phyloP scores from a whole-genome alignment of 2,329 filamentous ascomycete species.

The Aureobasidium sp. region DNA sequence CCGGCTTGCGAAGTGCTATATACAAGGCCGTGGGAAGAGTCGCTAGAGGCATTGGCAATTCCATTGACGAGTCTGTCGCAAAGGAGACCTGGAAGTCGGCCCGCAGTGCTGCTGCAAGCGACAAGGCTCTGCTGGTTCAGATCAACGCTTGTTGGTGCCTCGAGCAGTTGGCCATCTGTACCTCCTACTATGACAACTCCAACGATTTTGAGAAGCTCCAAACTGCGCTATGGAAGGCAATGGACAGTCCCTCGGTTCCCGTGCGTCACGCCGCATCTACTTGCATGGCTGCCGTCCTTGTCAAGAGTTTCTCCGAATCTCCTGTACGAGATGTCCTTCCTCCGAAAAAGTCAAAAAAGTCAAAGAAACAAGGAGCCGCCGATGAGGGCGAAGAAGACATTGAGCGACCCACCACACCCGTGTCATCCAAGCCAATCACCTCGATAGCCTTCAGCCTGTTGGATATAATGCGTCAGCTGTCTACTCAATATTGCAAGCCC shows the following conservation, averaged over 20 bases:
- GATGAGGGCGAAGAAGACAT: conserved; percentile 64
- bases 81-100: conserved; percentile 91
- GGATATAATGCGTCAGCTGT: conserved; percentile 73
- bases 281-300: conserved; percentile 73
- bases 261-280: conserved; percentile 83
- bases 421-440: conserved; percentile 63
- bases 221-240: conserved; percentile 72
- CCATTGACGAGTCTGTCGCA: conserved; percentile 77
- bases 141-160: conserved; percentile 73
- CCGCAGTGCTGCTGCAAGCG: conserved; percentile 64
- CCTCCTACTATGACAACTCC: conserved; percentile 77
- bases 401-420: conserved; percentile 65
- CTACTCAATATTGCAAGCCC: conserved; percentile 69
- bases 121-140: conserved; percentile 79
- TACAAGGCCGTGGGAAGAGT: conserved; percentile 72
- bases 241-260: conserved; percentile 67
- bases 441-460: conserved; percentile 65
- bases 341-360: conserved; percentile 66
- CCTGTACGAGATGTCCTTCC: conserved; percentile 45
- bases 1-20: conserved; percentile 71
- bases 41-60: conserved; percentile 63
- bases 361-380: conserved; percentile 59
- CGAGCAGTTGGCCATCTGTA: conserved; percentile 63
- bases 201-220: conserved; percentile 88
- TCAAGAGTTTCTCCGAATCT: conserved; percentile 68